Conservation (phyloP, 768 basidiomycete species). For the Harrya chromipes region DNA sequence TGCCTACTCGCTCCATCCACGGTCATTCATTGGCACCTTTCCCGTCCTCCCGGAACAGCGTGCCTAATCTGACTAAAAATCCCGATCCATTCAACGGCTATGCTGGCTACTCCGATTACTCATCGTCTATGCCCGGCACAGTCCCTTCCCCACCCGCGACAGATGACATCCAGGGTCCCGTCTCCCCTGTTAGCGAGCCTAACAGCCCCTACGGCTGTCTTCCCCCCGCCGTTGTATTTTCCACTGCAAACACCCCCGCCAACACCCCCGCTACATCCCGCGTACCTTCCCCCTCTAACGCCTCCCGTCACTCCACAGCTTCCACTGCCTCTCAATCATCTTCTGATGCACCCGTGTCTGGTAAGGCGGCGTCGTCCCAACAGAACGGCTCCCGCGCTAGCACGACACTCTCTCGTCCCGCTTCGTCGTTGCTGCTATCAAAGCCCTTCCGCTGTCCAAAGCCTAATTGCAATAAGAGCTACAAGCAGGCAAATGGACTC, state of each 20-base stretch:
- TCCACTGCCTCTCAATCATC: slow-evolving; percentile 20
- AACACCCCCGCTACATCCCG: slow-evolving; percentile 50
- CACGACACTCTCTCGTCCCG: slow-evolving; percentile 47
- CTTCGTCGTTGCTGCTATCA: slow-evolving; percentile 62
- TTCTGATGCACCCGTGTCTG: slow-evolving; percentile 22
- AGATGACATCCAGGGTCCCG: slow-evolving; percentile 27
- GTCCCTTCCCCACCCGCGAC: slow-evolving; percentile 32
- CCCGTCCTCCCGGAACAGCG: slow-evolving; percentile 28
- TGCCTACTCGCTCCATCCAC: slow-evolving; percentile 42
- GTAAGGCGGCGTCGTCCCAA: slow-evolving; percentile 27
- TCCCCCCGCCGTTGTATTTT: slow-evolving; percentile 64
- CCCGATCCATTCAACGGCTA: slow-evolving; percentile 67
- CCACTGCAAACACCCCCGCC: slow-evolving; percentile 42
- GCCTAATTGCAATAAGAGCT: slow-evolving; percentile 92
- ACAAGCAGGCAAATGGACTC: slow-evolving; percentile 93
- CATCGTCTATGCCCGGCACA: slow-evolving; percentile 59
- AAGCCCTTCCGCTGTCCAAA: slow-evolving; percentile 95
- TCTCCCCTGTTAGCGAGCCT: slow-evolving; percentile 31
- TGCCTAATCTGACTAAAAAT: slow-evolving; percentile 29
- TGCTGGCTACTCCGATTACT: slow-evolving; percentile 65
- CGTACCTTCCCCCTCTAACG: slow-evolving; percentile 30
- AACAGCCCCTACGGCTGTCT: slow-evolving; percentile 47
- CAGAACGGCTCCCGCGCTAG: slow-evolving; percentile 34
- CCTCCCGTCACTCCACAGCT: slow-evolving; percentile 15
- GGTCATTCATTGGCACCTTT: slow-evolving; percentile 36